Evolutionary conservation across 768 basidiomycete genomes (phyloP), one percentile per base, ranked within the genome.

Genomic region (Agrocybe pediades): DNA sequence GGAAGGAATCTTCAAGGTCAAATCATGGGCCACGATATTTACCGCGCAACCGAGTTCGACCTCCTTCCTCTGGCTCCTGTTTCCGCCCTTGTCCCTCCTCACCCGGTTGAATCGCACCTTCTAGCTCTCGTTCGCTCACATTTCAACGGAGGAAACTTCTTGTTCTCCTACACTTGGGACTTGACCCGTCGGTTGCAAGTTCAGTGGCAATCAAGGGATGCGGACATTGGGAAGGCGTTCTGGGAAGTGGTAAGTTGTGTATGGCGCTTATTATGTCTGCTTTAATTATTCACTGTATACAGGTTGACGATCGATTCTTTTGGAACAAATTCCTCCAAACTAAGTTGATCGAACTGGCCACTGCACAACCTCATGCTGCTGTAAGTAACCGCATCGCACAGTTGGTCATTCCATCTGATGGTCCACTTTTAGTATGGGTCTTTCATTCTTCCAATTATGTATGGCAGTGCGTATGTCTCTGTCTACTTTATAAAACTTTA

Each of bases 291-390:
- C 51, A 19, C 21, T 30, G 17, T 4, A 42, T 51, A 26, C 27
- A 95, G 88, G 88, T 87, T 33, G 97, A 99, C 59, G 94, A 97
- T 65, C 82, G 95, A 57, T 99, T 99, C 74, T 98, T 98, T 72
- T 99, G 96, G 96, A 99, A 99, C 60, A 79, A 78, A 64, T 81
- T 79, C 60, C 65, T 89, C 54, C 85, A 87, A 55, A 71, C 77
- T 13, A 78, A 81, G 58, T 72, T 93, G 56, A 87, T 88, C 52
- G 84, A 75, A 11, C 56, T 49, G 44, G 84, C 65, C 33, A 77
- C 68, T 45, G 46, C 55, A 30, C 58, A 78, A 70, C 74, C 26
- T 74, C 81, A 56, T 70, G 81, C 17, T 79, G 81, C 45, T 77
- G 85, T 67, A 58, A 84, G 94, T 69, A 29, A 41, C 27, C 9